Base-by-base conservation (phyloP, 768 basidiomycete genomes). In the Russula olivacea region DNA sequence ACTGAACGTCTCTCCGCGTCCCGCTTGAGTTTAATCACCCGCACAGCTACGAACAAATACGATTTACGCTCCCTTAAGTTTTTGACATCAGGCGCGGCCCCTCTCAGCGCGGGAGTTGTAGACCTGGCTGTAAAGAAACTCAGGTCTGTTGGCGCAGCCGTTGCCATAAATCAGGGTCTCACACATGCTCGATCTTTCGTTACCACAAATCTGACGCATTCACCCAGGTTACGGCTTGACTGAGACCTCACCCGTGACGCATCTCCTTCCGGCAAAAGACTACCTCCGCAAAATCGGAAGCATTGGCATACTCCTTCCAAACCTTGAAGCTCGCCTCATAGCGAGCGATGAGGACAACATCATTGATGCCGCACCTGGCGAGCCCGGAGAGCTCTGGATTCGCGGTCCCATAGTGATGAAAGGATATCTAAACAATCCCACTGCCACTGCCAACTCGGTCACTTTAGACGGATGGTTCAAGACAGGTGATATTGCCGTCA, bases 401-500 rank as follows among this genome's bases (percentile, higher is more conserved):
- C 80, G 84, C 53, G 91, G 92, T 0, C 86, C 88, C 5, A 82
- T 77, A 1, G 77, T 94, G 43, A 93, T 93, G 89, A 93, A 91
- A 78, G 90, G 92, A 11, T 94, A 94, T 69, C 73, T 88, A 65
- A 85, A 85, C 68, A 91, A 94, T 64, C 75, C 77, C 3, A 75
- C 76, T 34, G 91, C 92, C 4, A 95, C 91, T 2, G 74, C 76
- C 25, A 80, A 84, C 15, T 74, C 85, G 7, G 86, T 95, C 66
- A 89, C 87, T 0, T 72, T 73, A 0, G 87, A 91, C 54, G 80
- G 83, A 3, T 97, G 91, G 91, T 86, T 93, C 76, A 91, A 88
- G 78, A 94, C 93, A 0, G 92, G 93, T 1, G 93, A 96, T 71
- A 82, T 95, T 55, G 88, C 82, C 1, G 71, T 79, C 19, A 74